phyloP scores from a whole-genome alignment of 192 early-diverging fungal species.

The Chytriomyces sp. region DNA sequence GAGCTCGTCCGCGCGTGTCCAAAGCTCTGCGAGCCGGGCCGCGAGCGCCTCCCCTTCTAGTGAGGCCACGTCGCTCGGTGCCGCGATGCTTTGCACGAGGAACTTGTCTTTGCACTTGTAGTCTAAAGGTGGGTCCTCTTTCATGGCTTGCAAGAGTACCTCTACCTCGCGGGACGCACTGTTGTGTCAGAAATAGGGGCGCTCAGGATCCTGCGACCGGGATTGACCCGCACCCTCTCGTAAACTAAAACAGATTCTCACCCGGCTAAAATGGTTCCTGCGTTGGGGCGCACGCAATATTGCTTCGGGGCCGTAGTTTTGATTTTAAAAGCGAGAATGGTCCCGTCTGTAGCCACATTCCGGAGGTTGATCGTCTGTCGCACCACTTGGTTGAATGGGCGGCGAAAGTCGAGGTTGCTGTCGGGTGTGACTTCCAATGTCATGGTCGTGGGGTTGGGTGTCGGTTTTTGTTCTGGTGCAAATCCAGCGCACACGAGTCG shows the following conservation, averaged over 20 bases:
- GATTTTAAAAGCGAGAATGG: constrained; percentile 92
- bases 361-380: constrained; percentile 40
- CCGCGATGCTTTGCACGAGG: constrained; percentile 81
- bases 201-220: too few relatives aligned
- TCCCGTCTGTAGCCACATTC: constrained; percentile 42
- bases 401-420: constrained; percentile 45
- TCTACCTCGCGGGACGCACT: constrained; percentile 70
- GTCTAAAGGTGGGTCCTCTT: constrained; percentile 75
- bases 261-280: constrained; percentile 73
- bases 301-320: constrained; percentile 98
- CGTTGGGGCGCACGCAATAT: constrained; percentile 95
- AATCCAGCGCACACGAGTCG: too few relatives aligned
- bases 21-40: constrained; percentile 40
- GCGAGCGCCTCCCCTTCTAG: constrained; percentile 60
- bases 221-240: neutral
- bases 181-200: neutral
- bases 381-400: constrained; percentile 47
- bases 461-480: too few relatives aligned
- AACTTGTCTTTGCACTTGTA: constrained; percentile 97
- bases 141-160: constrained; percentile 87
- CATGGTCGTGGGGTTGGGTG: too few relatives aligned
- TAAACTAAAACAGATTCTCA: neutral
- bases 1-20: constrained; percentile 48
- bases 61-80: constrained; percentile 62
- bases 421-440: constrained; percentile 35